phyloP scores from a whole-genome alignment of 768 basidiomycete species.

The Xerocomellus chrysenteron region DNA sequence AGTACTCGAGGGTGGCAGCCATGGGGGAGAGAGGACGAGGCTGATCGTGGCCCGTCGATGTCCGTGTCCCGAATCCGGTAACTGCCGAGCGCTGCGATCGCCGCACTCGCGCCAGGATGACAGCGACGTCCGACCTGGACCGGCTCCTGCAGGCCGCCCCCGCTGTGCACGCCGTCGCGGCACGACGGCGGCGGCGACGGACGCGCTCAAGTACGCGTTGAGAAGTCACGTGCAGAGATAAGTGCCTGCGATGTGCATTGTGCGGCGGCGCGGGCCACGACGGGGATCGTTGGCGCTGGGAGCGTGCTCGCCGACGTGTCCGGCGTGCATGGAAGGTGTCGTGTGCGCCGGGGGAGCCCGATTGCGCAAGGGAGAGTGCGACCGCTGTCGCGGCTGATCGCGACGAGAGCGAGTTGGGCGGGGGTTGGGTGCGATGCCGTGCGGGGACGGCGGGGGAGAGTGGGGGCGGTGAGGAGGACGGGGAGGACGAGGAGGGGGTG shows the following conservation, averaged over 20 bases:
- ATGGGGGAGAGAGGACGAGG: slow-evolving; percentile 1
- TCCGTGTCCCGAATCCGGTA: slow-evolving; percentile 9
- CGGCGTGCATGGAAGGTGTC: neutral
- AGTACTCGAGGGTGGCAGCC: slow-evolving; percentile 56
- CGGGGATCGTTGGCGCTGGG: slow-evolving; percentile 15
- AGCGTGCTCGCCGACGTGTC: slow-evolving; percentile 4
- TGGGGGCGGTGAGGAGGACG: neutral
- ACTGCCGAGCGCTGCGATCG: slow-evolving; percentile 1
- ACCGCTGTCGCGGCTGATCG: slow-evolving; percentile 16
- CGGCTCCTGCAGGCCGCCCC: neutral
- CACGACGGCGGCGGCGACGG: neutral
- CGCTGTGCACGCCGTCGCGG: neutral
- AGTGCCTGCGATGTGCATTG: slow-evolving; percentile 19
- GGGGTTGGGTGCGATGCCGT: neutral
- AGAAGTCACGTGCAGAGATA: slow-evolving; percentile 31
- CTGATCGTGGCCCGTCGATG: neutral
- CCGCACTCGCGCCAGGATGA: neutral
- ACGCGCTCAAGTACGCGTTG: slow-evolving; percentile 12
- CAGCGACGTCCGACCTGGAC: neutral
- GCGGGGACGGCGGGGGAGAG: neutral
- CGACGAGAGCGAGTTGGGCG: slow-evolving; percentile 4
- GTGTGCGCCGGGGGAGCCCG: neutral
- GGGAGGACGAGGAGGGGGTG: neutral
- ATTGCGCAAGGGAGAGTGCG: slow-evolving; percentile 4
- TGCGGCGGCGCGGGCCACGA: neutral